These are phyloP conservation scores for Colletotrichum zoysiae DNA, from an alignment of 2,329 filamentous ascomycete genomes.

Conservation along the genomic window DNA sequence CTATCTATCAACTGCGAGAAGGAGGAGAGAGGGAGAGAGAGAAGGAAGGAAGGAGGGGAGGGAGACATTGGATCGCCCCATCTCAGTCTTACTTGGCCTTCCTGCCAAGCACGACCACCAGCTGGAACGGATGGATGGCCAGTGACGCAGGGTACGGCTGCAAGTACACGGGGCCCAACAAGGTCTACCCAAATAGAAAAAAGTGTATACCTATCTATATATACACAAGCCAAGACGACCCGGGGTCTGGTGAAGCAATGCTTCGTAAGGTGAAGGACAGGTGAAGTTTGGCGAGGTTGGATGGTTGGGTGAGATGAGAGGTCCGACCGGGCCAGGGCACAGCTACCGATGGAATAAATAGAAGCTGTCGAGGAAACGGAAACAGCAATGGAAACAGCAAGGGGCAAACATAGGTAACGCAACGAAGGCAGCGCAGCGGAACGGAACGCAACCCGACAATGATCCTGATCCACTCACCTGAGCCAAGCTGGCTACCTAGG, in stretches of 20 bases:
- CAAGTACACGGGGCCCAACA: constrained; percentile 8
- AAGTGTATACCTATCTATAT: background rate
- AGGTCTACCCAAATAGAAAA: constrained; percentile 30
- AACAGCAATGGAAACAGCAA: constrained; percentile 32
- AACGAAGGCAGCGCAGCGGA: constrained; percentile 2
- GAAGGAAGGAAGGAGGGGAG: too few species aligned
- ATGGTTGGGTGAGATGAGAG: constrained; percentile 4
- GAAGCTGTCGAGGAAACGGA: constrained; percentile 4
- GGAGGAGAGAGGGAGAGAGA: background rate
- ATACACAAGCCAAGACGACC: constrained; percentile 12
- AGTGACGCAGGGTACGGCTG: background rate
- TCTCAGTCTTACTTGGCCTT: background rate
- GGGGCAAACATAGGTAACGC: constrained; percentile 13
- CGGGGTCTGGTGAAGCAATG: constrained; percentile 13
- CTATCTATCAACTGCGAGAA: background rate
- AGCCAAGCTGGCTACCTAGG: background rate
- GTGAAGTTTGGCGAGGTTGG: constrained; percentile 6
- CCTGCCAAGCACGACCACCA: constrained; percentile 2
- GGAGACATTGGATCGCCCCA: background rate
- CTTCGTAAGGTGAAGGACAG: background rate
- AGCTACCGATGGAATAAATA: constrained; percentile 7
- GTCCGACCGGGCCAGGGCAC: constrained; percentile 15
- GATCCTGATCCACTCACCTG: constrained; percentile 18
- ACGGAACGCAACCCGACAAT: constrained; percentile 4
- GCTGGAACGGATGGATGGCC: constrained; percentile 32